Percentiles rank a stretch among this genome's conserved stretches.
Evolutionary conservation across 306 rosid species (phyloP).

Genomic region (Quercus robur): DNA sequence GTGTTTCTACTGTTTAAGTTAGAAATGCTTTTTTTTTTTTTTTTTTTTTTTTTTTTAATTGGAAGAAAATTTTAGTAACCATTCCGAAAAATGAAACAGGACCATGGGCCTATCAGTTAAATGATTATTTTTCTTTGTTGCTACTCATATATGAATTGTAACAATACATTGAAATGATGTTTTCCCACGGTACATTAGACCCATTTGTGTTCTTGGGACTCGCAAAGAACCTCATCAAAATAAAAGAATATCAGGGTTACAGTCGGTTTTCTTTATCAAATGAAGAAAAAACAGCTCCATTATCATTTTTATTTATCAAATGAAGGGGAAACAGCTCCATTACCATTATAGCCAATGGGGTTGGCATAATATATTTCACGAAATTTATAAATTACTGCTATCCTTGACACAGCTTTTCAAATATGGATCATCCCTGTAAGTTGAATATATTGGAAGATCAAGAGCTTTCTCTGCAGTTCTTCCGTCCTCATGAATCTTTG

Average conservation of each 20-base stretch:
- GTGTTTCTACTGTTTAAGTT: background rate
- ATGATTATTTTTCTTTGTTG: background rate
- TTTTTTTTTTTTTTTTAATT: background rate
- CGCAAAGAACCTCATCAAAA: background rate
- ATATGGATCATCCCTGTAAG: constrained; percentile 54
- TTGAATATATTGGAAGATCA: constrained; percentile 81
- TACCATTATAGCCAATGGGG: background rate
- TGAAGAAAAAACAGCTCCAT: background rate
- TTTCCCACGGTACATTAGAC: background rate
- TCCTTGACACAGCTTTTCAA: constrained; percentile 33
- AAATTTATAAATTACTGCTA: background rate
- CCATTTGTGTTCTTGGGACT: background rate
- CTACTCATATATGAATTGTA: background rate
- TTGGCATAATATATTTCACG: background rate
- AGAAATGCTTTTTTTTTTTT: background rate
- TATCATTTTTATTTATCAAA: no score
- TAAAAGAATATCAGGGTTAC: constrained; percentile 1
- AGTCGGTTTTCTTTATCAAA: background rate
- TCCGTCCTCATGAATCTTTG: constrained; percentile 78
- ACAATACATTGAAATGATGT: constrained; percentile 3
- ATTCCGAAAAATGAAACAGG: background rate
- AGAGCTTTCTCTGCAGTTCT: constrained; percentile 71
- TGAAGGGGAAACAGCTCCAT: background rate
- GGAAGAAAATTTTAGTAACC: background rate
- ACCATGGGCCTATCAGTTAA: background rate